A percentile compares a stretch with the other conserved stretches of the same genome.
These are phyloP conservation scores for Aureobasidium zeae DNA, from an alignment of 2,329 filamentous ascomycete species.

Conservation along the genomic window DNA sequence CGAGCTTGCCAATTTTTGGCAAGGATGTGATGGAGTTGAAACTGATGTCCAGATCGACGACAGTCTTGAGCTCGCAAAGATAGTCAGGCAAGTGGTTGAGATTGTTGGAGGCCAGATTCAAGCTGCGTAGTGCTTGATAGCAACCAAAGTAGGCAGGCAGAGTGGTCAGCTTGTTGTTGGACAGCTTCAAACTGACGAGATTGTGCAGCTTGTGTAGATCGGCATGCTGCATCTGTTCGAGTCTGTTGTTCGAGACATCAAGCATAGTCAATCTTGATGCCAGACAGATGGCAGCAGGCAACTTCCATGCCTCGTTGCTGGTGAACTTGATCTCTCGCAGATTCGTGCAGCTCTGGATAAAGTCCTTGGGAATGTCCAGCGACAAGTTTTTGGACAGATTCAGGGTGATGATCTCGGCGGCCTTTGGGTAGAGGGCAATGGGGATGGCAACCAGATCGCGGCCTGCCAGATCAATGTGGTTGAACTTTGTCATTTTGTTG, in stretches of 20 bases:
- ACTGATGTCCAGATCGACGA: slow-evolving; percentile 91
- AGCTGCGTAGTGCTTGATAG: slow-evolving; percentile 67
- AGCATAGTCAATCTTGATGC: slow-evolving; percentile 76
- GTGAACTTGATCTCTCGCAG: slow-evolving; percentile 92
- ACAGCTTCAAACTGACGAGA: slow-evolving; percentile 79
- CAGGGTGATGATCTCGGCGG: slow-evolving; percentile 84
- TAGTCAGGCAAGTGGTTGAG: slow-evolving; percentile 77
- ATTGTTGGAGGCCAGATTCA: slow-evolving; percentile 92
- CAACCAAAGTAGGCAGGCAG: slow-evolving; percentile 74
- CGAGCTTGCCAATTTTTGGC: slow-evolving; percentile 70
- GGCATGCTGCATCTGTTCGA: slow-evolving; percentile 79
- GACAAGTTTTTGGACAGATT: slow-evolving; percentile 90
- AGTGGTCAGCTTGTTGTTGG: slow-evolving; percentile 78
- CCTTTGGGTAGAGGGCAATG: slow-evolving; percentile 84
- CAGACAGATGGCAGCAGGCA: slow-evolving; percentile 75
- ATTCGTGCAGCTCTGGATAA: slow-evolving; percentile 86
- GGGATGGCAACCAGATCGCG: slow-evolving; percentile 91
- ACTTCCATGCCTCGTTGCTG: slow-evolving; percentile 80
- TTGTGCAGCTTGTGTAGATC: slow-evolving; percentile 66
- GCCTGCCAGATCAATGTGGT: slow-evolving; percentile 83
- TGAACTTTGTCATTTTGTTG: slow-evolving; percentile 79
- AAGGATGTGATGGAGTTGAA: slow-evolving; percentile 83
- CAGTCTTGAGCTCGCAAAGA: slow-evolving; percentile 67
- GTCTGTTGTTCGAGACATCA: slow-evolving; percentile 87
- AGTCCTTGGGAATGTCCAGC: slow-evolving; percentile 87